Conservation (phyloP, 2,329 filamentous ascomycete species). For the Fonsecaea pugnacius region DNA sequence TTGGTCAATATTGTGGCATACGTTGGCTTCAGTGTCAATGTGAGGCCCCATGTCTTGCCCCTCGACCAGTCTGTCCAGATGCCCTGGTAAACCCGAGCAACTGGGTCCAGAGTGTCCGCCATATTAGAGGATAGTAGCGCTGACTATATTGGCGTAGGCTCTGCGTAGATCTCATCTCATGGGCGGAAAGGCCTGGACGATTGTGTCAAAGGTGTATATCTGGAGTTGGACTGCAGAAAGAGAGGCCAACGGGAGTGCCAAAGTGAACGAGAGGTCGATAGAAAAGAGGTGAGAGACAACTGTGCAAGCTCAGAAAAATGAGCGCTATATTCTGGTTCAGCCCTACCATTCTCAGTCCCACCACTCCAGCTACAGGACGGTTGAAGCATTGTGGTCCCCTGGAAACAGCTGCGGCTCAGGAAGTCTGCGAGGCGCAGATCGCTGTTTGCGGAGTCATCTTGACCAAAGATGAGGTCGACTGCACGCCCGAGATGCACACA, state of each 20-base stretch:
- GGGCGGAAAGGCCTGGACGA: neutral
- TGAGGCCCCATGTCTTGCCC: constrained; percentile 29
- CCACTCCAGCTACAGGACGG: neutral
- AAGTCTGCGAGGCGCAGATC: neutral
- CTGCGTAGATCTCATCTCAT: neutral
- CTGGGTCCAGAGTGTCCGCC: constrained; percentile 19
- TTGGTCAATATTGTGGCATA: constrained; percentile 31
- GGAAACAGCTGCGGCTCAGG: neutral
- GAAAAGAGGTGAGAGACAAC: neutral
- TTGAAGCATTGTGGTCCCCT: neutral
- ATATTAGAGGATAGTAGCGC: neutral
- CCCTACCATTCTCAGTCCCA: neutral
- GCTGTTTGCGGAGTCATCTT: neutral
- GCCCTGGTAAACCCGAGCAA: constrained; percentile 21
- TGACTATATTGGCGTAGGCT: neutral
- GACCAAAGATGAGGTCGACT: neutral
- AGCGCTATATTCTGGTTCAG: neutral
- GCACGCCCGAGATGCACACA: neutral
- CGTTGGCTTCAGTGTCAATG: constrained; percentile 29
- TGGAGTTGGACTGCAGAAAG: neutral
- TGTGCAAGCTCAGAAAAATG: neutral
- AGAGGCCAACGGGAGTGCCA: neutral
- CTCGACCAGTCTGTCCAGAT: constrained; percentile 33
- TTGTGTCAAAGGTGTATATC: neutral
- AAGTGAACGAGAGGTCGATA: neutral